Percentiles rank a stretch among this genome's conserved stretches.
Evolutionary conservation across 1,139 yeast genomes (phyloP).

Genomic region (Diutina mesorugosa): DNA sequence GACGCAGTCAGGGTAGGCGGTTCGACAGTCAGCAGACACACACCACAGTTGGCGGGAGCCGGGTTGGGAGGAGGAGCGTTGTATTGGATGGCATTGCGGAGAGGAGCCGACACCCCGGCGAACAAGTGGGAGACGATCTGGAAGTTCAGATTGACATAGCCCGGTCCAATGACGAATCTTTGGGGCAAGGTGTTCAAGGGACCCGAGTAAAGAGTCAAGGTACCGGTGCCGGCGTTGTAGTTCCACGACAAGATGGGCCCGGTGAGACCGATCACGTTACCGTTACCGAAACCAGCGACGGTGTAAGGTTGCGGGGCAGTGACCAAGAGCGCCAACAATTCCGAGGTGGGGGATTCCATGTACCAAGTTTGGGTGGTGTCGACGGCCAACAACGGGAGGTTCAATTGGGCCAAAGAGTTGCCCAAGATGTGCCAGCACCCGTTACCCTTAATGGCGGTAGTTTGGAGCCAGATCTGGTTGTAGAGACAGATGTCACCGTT

Average conservation of each 20-base stretch:
- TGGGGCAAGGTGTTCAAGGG: neutral
- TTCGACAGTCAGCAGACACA: neutral
- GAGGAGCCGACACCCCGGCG: neutral
- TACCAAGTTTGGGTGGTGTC: neutral
- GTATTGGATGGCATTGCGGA: neutral
- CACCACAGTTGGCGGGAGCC: neutral
- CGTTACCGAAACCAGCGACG: neutral
- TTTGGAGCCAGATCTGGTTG: neutral
- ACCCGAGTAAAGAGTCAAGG: neutral
- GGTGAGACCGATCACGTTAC: neutral
- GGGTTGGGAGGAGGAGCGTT: neutral
- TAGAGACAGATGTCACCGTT: slow-evolving; percentile 1
- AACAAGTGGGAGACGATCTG: neutral
- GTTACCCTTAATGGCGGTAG: neutral
- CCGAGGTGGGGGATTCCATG: neutral
- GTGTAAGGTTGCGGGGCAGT: neutral
- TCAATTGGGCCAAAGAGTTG: neutral
- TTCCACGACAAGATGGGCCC: neutral
- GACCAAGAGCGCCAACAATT: neutral
- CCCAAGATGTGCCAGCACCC: slow-evolving; percentile 1
- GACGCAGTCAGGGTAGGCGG: neutral
- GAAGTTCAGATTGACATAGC: neutral
- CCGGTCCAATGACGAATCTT: neutral
- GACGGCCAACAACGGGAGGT: neutral
- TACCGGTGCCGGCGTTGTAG: neutral